Conservation (phyloP, 148 eudicot genomes). For the Silene latifolia region DNA sequence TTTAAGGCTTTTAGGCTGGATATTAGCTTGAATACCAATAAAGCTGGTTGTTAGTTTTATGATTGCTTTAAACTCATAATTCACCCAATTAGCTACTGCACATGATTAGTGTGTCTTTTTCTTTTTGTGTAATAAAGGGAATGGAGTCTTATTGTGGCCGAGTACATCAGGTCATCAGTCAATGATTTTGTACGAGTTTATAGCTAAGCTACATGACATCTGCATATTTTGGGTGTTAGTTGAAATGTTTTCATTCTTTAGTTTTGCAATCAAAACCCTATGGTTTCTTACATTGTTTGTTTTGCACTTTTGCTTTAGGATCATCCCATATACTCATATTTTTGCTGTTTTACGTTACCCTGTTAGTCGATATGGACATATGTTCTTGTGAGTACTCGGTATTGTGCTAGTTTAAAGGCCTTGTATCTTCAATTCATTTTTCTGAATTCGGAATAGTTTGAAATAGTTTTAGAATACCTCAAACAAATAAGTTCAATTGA, state of each 20-base stretch:
- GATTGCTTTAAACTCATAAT: neutral
- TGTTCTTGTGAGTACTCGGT: neutral
- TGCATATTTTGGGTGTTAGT: too few species aligned
- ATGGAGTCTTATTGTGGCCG: neutral
- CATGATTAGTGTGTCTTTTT: neutral
- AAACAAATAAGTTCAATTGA: too few species aligned
- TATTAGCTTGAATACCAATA: neutral
- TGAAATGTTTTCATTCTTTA: neutral
- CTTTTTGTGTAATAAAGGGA: neutral
- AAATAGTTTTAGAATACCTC: neutral
- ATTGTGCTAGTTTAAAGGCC: neutral
- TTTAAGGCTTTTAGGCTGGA: neutral
- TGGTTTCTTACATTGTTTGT: neutral
- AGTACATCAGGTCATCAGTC: too few species aligned
- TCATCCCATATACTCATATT: neutral
- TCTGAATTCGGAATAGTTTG: neutral
- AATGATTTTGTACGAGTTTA: neutral
- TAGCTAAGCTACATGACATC: neutral
- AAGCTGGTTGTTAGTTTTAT: neutral
- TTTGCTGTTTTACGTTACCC: neutral
- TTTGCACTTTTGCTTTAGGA: too few species aligned
- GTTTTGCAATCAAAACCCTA: too few species aligned
- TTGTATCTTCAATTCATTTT: neutral
- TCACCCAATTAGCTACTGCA: neutral
- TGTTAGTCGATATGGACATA: neutral